Evolutionary conservation across 2,329 filamentous ascomycete species (phyloP).

Genomic region (Ophiosphaerella narmari): DNA sequence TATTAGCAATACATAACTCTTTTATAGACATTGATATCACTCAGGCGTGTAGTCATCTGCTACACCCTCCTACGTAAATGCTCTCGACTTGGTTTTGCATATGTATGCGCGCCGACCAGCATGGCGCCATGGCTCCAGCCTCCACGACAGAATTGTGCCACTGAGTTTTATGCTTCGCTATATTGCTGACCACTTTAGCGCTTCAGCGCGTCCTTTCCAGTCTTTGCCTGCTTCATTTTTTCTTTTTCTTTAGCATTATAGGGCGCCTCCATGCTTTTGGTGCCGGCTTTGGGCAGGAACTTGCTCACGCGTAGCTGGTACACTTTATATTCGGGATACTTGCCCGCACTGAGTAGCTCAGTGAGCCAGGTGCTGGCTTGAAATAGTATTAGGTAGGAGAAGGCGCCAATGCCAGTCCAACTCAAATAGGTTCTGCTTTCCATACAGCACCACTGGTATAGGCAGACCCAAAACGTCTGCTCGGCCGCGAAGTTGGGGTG

Average conservation of each 20-base stretch:
- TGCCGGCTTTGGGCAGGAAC: slow-evolving; percentile 70
- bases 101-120: no score
- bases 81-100: no score
- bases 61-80: no score
- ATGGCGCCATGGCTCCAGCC: no score
- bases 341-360: slow-evolving; percentile 75
- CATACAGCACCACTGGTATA: slow-evolving; percentile 88
- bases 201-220: slow-evolving; percentile 22
- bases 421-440: slow-evolving; percentile 72
- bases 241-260: slow-evolving; percentile 26
- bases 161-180: no score
- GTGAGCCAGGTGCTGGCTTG: slow-evolving; percentile 89
- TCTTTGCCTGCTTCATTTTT: slow-evolving; percentile 25
- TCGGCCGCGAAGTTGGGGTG: slow-evolving; percentile 96
- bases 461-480: slow-evolving; percentile 82
- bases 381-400: slow-evolving; percentile 78
- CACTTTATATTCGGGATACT: slow-evolving; percentile 85
- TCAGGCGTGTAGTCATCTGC: no score
- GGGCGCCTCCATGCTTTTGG: slow-evolving; percentile 35
- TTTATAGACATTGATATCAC: no score
- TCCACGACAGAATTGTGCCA: no score
- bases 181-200: background rate
- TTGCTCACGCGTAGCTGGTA: slow-evolving; percentile 84
- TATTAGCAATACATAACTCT: no score
- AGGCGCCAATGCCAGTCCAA: slow-evolving; percentile 75